Conservation (phyloP, 495 filamentous ascomycete species). For the Hypomontagnella submonticulosa region DNA sequence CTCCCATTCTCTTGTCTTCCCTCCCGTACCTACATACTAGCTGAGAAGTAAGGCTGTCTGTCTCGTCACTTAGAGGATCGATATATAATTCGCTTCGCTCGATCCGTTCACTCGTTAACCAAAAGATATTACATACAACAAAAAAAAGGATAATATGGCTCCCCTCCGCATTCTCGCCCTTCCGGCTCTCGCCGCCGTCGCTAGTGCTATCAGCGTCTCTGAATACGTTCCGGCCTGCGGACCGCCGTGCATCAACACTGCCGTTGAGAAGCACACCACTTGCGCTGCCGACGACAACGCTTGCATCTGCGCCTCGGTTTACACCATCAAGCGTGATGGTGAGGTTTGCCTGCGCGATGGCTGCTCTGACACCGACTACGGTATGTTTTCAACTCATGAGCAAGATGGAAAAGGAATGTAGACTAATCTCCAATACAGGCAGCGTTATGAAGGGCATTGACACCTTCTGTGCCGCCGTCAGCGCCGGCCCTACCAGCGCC, state of each 20-base stretch:
- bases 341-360: slow-evolving; percentile 45
- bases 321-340: slow-evolving; percentile 48
- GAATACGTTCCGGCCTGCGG: slow-evolving; percentile 56
- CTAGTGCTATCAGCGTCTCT: slow-evolving; percentile 51
- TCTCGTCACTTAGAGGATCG: slow-evolving; percentile 11
- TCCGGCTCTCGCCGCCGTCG: slow-evolving; percentile 50
- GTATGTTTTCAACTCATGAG: slow-evolving; percentile 31
- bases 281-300: slow-evolving; percentile 53
- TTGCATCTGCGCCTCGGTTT: slow-evolving; percentile 56
- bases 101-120: slow-evolving; percentile 38
- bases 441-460: slow-evolving; percentile 44
- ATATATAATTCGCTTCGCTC: slow-evolving; percentile 1
- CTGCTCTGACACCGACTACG: slow-evolving; percentile 44
- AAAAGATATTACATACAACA: slow-evolving; percentile 12
- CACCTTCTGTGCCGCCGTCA: slow-evolving; percentile 43
- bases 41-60: slow-evolving; percentile 12
- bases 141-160: slow-evolving; percentile 40
- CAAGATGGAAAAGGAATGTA: background rate
- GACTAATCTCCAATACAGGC: slow-evolving; percentile 30
- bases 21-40: slow-evolving; percentile 5
- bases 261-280: slow-evolving; percentile 48
- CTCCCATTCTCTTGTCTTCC: slow-evolving; percentile 8
- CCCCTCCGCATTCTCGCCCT: slow-evolving; percentile 47
- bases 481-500: slow-evolving; percentile 31
- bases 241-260: slow-evolving; percentile 50